Evolutionary conservation across 495 filamentous ascomycete species (phyloP).

Genomic region (Aspergillus bridgeri): DNA sequence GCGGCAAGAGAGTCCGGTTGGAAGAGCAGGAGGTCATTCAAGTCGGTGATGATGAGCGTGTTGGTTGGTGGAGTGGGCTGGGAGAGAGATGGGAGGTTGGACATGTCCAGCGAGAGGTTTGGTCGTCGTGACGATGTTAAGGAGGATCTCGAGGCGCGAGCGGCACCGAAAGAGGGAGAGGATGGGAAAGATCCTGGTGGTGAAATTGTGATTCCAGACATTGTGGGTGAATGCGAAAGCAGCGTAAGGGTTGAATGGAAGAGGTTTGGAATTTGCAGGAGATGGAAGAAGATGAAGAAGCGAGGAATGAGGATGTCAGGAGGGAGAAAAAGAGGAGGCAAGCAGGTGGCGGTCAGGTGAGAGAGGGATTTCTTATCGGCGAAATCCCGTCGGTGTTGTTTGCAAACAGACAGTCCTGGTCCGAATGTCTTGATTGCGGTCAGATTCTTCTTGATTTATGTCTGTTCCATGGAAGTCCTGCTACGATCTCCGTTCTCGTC

Average conservation of each 20-base stretch:
- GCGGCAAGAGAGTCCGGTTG: conserved; percentile 66
- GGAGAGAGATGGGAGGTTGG: conserved; percentile 70
- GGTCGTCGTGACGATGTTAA: conserved; percentile 34
- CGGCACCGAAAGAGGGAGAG: conserved; percentile 35
- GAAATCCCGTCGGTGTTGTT: background rate
- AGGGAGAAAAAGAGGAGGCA: background rate
- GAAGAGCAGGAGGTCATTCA: conserved; percentile 76
- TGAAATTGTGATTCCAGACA: conserved; percentile 24
- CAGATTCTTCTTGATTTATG: background rate
- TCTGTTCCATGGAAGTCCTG: background rate
- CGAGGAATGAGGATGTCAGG: conserved; percentile 16
- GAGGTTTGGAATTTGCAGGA: background rate
- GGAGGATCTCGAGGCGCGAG: conserved; percentile 35
- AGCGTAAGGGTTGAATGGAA: background rate
- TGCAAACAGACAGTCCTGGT: background rate
- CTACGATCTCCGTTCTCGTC: background rate
- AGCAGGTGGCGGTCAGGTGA: conserved; percentile 1
- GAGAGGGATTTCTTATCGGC: conserved; percentile 13
- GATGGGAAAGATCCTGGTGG: conserved; percentile 25
- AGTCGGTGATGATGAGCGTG: conserved; percentile 88
- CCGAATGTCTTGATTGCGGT: background rate
- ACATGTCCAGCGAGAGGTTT: conserved; percentile 77
- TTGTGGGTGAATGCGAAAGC: conserved; percentile 11
- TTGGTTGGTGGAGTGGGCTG: conserved; percentile 84
- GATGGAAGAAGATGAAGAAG: conserved; percentile 5